Evolutionary conservation across 768 basidiomycete species (phyloP), one percentile per base, ranked within the genome.

Genomic region (Panellus pusillus): DNA sequence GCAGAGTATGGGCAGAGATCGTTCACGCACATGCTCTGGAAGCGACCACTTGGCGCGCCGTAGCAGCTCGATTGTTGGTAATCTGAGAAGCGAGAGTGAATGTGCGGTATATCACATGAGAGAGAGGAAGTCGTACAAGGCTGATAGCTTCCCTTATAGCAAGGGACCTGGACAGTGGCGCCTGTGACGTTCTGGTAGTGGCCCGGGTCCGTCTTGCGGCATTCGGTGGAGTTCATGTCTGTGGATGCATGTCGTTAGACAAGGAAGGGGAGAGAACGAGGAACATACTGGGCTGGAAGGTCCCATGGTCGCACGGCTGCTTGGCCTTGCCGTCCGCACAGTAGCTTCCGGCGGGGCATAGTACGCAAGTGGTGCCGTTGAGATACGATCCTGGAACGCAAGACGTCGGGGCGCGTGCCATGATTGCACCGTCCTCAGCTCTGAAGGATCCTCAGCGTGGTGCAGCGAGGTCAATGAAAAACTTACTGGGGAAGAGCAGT

Each of bases 271-370:
- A 18, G 44, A 18, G 24, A 11, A 17, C 17, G 14, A 28, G 7
- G 19, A n/a, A 36, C 55, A n/a, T 24, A 47, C 55, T 48, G n/a
- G 57, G 57, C 43, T 52, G 52, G 44, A 44, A 58, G 28, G 3
- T 32, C 17, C 56, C 51, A 13, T 20, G 15, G 13, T 15, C 19
- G 45, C 56, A 57, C 8, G 27, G 29, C 35, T 54, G 18, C 32
- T 35, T 35, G 4, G 48, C 14, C 24, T 19, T 24, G n/a, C 15
- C 18, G 18, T 8, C 28, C 2, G 28, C 31, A 36, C 40, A 55
- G 24, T 11, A 35, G 45, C n/a, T 35, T 17, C 53, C 53, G 1
- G 47, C 42, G 1, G 53, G 47, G 28, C 47, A 48, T n/a, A 3
- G 6, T 13, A 28, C n/a, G 28, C 53, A 55, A 14, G 28, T 50